A percentile compares a stretch with the other conserved stretches of the same genome.
phyloP scores from a whole-genome alignment of 2,329 filamentous ascomycete genomes.

The Ophiostoma populinum region DNA sequence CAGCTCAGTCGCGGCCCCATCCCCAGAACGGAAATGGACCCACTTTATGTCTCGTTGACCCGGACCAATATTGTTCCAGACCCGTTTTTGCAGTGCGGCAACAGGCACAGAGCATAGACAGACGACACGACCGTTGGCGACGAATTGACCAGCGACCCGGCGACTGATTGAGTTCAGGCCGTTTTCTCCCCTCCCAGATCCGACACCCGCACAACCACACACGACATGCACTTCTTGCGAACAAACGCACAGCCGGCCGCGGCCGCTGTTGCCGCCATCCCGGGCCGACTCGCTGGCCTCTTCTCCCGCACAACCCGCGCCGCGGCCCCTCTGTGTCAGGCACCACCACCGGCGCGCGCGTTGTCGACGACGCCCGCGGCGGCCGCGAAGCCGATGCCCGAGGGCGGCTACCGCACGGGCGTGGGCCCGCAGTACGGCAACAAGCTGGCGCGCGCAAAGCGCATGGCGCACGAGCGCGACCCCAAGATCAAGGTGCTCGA shows the following conservation, averaged over 20 bases:
- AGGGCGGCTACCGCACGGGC: neutral
- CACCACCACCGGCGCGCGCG: neutral
- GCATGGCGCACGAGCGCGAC: conserved; percentile 13
- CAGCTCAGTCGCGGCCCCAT: too few relatives aligned
- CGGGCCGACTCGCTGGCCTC: conserved; percentile 5
- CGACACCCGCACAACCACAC: neutral
- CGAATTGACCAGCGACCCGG: neutral
- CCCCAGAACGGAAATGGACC: too few relatives aligned
- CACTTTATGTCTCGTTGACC: too few relatives aligned
- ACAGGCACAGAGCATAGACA: too few relatives aligned
- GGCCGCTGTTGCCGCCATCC: conserved; percentile 1
- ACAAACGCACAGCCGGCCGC: neutral
- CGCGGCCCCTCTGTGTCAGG: neutral
- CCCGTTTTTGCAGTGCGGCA: too few relatives aligned
- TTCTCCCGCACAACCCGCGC: conserved; percentile 4
- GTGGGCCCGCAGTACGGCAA: neutral
- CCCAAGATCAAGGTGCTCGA: conserved; percentile 19
- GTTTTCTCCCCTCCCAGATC: too few relatives aligned
- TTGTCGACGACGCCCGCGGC: neutral
- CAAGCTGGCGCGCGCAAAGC: conserved; percentile 5
- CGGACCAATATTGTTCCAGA: too few relatives aligned
- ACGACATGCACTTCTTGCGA: neutral
- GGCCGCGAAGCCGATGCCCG: neutral
- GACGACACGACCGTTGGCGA: too few relatives aligned
- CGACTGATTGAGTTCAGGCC: too few relatives aligned